A percentile compares a stretch with the other conserved stretches of the same genome.
These are phyloP conservation scores for Suhomyces maxii DNA, from an alignment of 1,139 yeast species.

Conservation along the genomic window DNA sequence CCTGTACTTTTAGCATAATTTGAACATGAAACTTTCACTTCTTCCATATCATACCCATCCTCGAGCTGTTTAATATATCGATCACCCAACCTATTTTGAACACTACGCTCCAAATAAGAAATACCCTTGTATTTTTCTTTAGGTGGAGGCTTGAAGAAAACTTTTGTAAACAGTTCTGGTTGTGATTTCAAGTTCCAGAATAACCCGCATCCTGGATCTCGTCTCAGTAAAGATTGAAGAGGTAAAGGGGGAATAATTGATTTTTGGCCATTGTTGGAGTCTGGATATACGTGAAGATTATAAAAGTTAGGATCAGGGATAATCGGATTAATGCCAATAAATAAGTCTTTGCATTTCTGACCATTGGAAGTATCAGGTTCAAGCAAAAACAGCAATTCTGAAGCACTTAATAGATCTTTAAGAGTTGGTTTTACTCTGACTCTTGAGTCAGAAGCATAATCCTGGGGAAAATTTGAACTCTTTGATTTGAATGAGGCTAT, in stretches of 20 bases:
- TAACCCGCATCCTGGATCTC: slow-evolving; percentile 19
- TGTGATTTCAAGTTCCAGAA: slow-evolving; percentile 15
- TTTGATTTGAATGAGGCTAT: not conserved
- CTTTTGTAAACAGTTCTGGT: slow-evolving; percentile 6
- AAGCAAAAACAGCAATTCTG: not conserved
- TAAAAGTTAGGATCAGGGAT: slow-evolving; percentile 3
- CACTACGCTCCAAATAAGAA: slow-evolving; percentile 6
- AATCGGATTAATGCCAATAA: slow-evolving; percentile 5
- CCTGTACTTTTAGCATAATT: slow-evolving; percentile 12
- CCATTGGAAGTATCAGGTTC: slow-evolving; percentile 4
- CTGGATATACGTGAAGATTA: slow-evolving; percentile 5
- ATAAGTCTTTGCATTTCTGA: slow-evolving; percentile 2
- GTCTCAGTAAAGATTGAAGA: slow-evolving; percentile 17
- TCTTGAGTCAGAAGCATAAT: not conserved
- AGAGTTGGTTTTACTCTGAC: not conserved
- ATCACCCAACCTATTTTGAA: slow-evolving; percentile 11
- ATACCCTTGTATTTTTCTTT: slow-evolving; percentile 6
- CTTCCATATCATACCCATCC: slow-evolving; percentile 12
- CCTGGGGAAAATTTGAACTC: not conserved
- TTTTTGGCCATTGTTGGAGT: slow-evolving; percentile 1
- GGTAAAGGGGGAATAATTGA: slow-evolving; percentile 14
- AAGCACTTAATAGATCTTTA: not conserved
- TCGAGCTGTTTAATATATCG: slow-evolving; percentile 15
- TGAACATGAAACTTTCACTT: slow-evolving; percentile 16
- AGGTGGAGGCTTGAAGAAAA: slow-evolving; percentile 10